phyloP scores from a whole-genome alignment of 768 basidiomycete genomes.

The Hydnum rufescens region DNA sequence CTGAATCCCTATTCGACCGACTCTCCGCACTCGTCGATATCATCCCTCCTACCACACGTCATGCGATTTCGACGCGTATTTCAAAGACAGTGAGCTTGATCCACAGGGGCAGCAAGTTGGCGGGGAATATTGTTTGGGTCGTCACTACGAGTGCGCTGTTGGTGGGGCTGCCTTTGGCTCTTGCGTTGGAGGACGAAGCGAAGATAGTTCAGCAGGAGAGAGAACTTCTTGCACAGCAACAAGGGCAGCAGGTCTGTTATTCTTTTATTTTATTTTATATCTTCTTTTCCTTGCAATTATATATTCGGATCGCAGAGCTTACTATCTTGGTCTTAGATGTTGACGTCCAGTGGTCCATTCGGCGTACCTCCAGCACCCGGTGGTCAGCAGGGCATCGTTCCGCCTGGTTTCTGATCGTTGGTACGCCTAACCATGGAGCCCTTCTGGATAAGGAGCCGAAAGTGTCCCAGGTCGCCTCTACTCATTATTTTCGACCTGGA shows the following conservation, averaged over 20 bases:
- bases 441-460: not conserved
- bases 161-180: conserved; percentile 80
- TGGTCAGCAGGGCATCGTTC: conserved; percentile 39
- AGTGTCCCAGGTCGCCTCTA: not conserved
- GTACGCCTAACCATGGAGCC: too few relatives aligned
- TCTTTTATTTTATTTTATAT: conserved; percentile 1
- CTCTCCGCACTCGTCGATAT: conserved; percentile 88
- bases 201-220: conserved; percentile 87
- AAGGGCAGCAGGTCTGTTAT: conserved; percentile 65
- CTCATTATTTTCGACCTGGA: not conserved
- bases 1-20: conserved; percentile 72
- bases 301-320: not conserved
- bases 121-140: conserved; percentile 86
- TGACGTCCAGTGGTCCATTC: conserved; percentile 40
- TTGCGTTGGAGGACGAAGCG: conserved; percentile 90
- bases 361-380: conserved; percentile 23
- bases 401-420: conserved; percentile 75
- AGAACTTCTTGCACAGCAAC: conserved; percentile 83
- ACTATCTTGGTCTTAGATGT: conserved; percentile 33
- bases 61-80: conserved; percentile 42
- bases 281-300: conserved; percentile 3
- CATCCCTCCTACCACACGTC: conserved; percentile 77
- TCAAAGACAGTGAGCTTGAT: conserved; percentile 41
- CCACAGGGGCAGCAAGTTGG: conserved; percentile 45
- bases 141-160: conserved; percentile 85